These are phyloP conservation scores for Candida mattraensis DNA, from an alignment of 805 yeast species.

Conservation along the genomic window DNA sequence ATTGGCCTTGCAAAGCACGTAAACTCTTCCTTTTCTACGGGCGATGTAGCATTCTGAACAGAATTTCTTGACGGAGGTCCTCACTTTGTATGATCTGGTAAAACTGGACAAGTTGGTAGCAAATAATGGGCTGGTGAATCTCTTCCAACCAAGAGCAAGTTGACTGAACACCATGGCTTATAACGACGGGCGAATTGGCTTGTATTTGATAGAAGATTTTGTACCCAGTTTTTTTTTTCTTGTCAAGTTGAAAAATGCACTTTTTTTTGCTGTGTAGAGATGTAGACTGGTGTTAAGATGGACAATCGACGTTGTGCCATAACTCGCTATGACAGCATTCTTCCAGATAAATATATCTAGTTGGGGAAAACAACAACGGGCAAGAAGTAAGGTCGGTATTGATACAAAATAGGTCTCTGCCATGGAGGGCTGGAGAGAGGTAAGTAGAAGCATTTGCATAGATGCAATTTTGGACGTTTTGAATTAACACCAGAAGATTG, in stretches of 20 bases:
- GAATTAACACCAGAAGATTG: constrained; percentile 27
- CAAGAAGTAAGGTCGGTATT: background rate
- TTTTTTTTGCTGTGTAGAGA: no score
- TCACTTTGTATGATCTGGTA: constrained; percentile 80
- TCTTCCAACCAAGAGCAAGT: constrained; percentile 29
- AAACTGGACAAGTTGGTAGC: constrained; percentile 17
- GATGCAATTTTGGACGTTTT: background rate
- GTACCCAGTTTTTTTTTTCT: no score
- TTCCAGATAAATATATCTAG: no score
- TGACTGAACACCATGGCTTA: no score
- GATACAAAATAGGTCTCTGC: no score
- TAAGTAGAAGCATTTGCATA: constrained; percentile 28
- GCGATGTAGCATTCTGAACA: constrained; percentile 91
- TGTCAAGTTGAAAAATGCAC: no score
- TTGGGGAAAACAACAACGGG: background rate
- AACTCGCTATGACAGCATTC: no score
- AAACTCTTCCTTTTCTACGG: constrained; percentile 91
- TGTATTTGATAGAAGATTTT: no score
- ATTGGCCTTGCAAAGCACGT: constrained; percentile 89
- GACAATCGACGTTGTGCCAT: no score
- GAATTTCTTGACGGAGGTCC: constrained; percentile 90
- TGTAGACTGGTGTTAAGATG: no score
- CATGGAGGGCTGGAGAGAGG: constrained; percentile 56
- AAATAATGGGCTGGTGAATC: constrained; percentile 19
- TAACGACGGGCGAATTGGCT: no score